Percentiles rank a stretch among this genome's conserved stretches.
These are phyloP conservation scores for Phoma herbarum DNA, from an alignment of 2,329 filamentous ascomycete genomes.

Conservation along the genomic window DNA sequence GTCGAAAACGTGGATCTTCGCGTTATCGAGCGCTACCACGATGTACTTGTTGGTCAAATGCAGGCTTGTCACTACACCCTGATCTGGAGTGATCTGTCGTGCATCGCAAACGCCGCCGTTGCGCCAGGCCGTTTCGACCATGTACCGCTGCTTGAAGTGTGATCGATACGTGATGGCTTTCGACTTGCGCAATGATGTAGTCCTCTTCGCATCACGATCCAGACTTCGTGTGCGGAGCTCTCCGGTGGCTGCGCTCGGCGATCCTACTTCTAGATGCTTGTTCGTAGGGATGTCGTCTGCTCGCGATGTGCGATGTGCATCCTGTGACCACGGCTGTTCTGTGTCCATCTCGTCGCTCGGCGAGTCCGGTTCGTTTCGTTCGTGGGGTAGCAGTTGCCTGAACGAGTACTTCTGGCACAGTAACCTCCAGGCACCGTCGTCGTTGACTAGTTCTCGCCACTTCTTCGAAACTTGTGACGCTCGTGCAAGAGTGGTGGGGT, in stretches of 20 bases:
- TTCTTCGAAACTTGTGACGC: slow-evolving; percentile 95
- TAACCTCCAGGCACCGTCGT: slow-evolving; percentile 98
- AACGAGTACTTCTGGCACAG: slow-evolving; percentile 97
- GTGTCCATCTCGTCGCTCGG: slow-evolving; percentile 39
- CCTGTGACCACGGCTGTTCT: slow-evolving; percentile 38
- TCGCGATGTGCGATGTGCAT: slow-evolving; percentile 40
- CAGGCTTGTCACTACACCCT: slow-evolving; percentile 94
- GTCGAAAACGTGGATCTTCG: slow-evolving; percentile 98
- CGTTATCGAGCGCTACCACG: slow-evolving; percentile 95
- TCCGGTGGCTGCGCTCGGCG: slow-evolving; percentile 58
- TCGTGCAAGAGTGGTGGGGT: slow-evolving; percentile 90
- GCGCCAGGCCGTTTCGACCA: slow-evolving; percentile 97
- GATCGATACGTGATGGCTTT: slow-evolving; percentile 88
- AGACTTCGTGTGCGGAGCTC: slow-evolving; percentile 63
- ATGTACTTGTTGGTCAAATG: slow-evolving; percentile 97
- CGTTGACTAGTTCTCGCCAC: slow-evolving; percentile 92
- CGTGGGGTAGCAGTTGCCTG: slow-evolving; percentile 63
- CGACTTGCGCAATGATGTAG: slow-evolving; percentile 54
- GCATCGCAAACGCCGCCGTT: slow-evolving; percentile 86
- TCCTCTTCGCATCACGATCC: slow-evolving; percentile 59
- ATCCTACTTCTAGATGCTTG: slow-evolving; percentile 39
- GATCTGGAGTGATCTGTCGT: slow-evolving; percentile 92
- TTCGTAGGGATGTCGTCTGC: slow-evolving; percentile 37
- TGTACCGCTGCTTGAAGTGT: slow-evolving; percentile 96
- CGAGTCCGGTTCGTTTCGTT: slow-evolving; percentile 40